Percentiles rank a stretch among this genome's conserved stretches.
These are phyloP conservation scores for Hibiscus trionum DNA, from an alignment of 345 rosid species.

Conservation along the genomic window DNA sequence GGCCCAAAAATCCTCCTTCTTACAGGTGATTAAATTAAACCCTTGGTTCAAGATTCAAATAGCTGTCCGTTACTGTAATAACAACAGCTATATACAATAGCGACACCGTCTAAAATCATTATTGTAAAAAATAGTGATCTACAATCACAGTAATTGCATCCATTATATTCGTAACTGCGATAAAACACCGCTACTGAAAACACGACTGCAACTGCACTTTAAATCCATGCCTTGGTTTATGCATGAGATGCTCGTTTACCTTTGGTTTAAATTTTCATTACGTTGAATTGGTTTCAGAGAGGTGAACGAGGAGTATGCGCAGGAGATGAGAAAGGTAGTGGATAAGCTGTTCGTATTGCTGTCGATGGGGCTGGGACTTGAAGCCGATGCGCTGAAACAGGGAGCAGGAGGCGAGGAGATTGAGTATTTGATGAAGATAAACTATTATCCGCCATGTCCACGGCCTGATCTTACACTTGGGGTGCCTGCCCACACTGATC, in stretches of 20 bases:
- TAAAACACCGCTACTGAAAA: no score
- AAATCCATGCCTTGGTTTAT: neutral
- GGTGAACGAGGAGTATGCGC: conserved; percentile 67
- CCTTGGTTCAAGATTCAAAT: neutral
- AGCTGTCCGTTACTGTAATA: no score
- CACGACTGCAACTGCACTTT: no score
- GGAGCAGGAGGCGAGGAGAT: conserved; percentile 56
- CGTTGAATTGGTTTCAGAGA: conserved; percentile 31
- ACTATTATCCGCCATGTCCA: conserved; percentile 87
- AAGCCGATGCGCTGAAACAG: conserved; percentile 35
- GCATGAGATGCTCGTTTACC: neutral
- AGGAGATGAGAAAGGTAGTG: conserved; percentile 34
- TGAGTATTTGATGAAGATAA: conserved; percentile 69
- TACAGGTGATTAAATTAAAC: conserved; percentile 40
- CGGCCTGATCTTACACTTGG: conserved; percentile 81
- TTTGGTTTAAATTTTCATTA: neutral
- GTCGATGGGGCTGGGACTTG: conserved; percentile 60
- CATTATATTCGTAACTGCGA: no score
- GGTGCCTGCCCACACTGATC: conserved; percentile 75
- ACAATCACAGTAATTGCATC: no score
- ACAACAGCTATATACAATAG: no score
- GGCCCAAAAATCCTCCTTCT: conserved; percentile 69
- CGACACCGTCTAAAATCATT: no score
- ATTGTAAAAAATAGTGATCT: no score
- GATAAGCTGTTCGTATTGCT: conserved; percentile 38